Evolutionary conservation across 768 basidiomycete genomes (phyloP).

Genomic region (Tephrocybe sp.): DNA sequence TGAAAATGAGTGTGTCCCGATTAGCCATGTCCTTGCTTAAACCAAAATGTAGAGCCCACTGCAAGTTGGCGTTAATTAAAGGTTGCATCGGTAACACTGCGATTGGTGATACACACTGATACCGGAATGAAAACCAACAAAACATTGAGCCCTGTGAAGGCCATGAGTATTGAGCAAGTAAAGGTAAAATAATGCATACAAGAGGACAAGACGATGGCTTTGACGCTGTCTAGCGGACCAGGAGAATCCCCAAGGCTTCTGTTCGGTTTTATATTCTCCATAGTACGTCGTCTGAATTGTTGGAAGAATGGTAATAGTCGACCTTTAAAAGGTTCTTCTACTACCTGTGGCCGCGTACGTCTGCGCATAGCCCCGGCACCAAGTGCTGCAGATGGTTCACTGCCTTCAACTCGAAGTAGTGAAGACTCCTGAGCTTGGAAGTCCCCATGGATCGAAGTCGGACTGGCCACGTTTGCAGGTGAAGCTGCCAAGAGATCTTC

Average conservation of each 20-base stretch:
- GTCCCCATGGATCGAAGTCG: neutral
- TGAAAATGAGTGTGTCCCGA: slow-evolving; percentile 64
- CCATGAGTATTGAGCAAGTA: neutral
- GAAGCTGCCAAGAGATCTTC: neutral
- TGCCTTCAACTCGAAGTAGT: neutral
- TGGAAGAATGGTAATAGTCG: too few relatives aligned
- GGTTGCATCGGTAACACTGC: neutral
- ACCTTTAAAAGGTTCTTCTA: slow-evolving; percentile 5
- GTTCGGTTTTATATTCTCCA: too few relatives aligned
- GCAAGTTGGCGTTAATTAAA: slow-evolving; percentile 4
- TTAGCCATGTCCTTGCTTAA: slow-evolving; percentile 33
- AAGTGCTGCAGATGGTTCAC: neutral
- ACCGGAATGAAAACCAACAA: slow-evolving; percentile 71
- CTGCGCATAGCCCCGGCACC: slow-evolving; percentile 5
- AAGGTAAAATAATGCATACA: slow-evolving; percentile 39
- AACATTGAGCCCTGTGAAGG: slow-evolving; percentile 61
- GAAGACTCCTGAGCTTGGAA: neutral
- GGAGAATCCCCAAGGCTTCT: slow-evolving; percentile 50
- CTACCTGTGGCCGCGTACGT: slow-evolving; percentile 3
- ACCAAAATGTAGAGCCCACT: slow-evolving; percentile 78
- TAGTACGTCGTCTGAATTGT: too few relatives aligned
- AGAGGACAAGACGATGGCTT: slow-evolving; percentile 53
- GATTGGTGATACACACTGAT: slow-evolving; percentile 43
- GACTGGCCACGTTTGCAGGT: slow-evolving; percentile 6
- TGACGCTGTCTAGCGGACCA: slow-evolving; percentile 42